Evolutionary conservation across 495 filamentous ascomycete species (phyloP).

Genomic region (Cryomyces minteri): DNA sequence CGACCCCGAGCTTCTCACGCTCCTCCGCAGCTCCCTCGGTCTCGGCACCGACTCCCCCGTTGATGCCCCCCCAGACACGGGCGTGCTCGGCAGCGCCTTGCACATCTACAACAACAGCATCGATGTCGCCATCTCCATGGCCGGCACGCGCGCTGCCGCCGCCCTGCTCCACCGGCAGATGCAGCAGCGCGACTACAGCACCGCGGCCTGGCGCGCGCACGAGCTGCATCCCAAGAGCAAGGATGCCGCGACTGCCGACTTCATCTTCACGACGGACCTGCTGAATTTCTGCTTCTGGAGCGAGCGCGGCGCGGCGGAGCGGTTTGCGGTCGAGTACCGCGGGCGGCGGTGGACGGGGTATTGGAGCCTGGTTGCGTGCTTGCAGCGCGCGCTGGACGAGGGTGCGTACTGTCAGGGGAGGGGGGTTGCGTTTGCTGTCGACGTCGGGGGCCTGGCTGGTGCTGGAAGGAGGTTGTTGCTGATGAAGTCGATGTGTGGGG

Average conservation of each 20-base stretch:
- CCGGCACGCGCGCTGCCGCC: slow-evolving; percentile 63
- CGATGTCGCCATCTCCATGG: slow-evolving; percentile 72
- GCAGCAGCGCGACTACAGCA: slow-evolving; percentile 67
- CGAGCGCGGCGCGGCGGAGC: slow-evolving; percentile 34
- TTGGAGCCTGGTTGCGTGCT: slow-evolving; percentile 75
- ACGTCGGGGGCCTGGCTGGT: neutral
- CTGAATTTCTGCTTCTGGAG: slow-evolving; percentile 97
- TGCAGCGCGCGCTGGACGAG: slow-evolving; percentile 82
- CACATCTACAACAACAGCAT: slow-evolving; percentile 84
- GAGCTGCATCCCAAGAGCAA: slow-evolving; percentile 76
- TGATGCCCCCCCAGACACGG: slow-evolving; percentile 45
- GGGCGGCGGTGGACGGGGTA: slow-evolving; percentile 82
- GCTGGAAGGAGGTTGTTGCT: neutral
- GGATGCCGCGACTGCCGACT: slow-evolving; percentile 60
- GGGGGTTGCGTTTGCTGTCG: neutral
- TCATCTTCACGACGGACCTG: slow-evolving; percentile 93
- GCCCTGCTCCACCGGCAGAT: slow-evolving; percentile 59
- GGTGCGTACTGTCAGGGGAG: slow-evolving; percentile 23
- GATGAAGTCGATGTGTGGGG: neutral
- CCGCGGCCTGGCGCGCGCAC: slow-evolving; percentile 69
- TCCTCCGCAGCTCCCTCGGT: slow-evolving; percentile 65
- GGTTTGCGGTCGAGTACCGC: slow-evolving; percentile 65
- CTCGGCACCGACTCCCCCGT: slow-evolving; percentile 9
- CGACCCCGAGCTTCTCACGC: slow-evolving; percentile 71
- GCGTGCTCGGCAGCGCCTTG: slow-evolving; percentile 65